Base-by-base conservation (phyloP, 2,329 filamentous ascomycete genomes). In the Phaeophleospora eucalypticola region DNA sequence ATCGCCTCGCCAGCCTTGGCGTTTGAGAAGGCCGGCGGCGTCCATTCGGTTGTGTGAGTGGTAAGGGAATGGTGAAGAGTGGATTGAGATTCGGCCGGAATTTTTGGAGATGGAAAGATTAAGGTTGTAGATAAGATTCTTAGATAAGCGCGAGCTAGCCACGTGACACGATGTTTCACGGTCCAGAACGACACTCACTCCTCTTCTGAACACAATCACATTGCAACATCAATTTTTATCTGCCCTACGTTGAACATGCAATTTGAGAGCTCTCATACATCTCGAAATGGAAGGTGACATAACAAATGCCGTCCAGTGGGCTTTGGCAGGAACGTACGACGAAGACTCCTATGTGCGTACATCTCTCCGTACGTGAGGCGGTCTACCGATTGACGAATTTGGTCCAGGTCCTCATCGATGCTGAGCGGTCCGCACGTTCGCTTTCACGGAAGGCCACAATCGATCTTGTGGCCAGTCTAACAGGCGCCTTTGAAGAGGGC, bases 1-100 rank as follows among this genome's bases (percentile, higher is more conserved):
- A 32, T 83, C 80, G 57, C 91, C 91, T 49, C 85, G 82, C 91
- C 91, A 97, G 66, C 91, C 91, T 68, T 95, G 89, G 58, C 82
- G 80, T 57, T 83, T 83, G 58, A 97, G 82, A 60, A 93, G 84
- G 60, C 85, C 85, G 66, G 86, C 79, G 45, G 90, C 86, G 69
- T 97, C 80, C 90, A 97, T 96, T 4, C 4, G 29, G n/a, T n/a
- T 4, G 24, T 12, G 9, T 29, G 12, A 4, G 12, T 18, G 9
- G 17, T 41, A 3, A 17, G 24, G 6, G 24, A 12, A 29, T 12
- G 24, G 12, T 29, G 7, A 29, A 29, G 24, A 29, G n/a, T n/a
- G n/a, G n/a, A n/a, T n/a, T n/a, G n/a, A n/a, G n/a, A n/a, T n/a
- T n/a, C n/a, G n/a, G n/a, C n/a, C n/a, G n/a, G n/a, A n/a, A n/a